A percentile compares a stretch with the other conserved stretches of the same genome.
Evolutionary conservation across 2,329 filamentous ascomycete genomes (phyloP).

Genomic region (Calonectria honghensis): DNA sequence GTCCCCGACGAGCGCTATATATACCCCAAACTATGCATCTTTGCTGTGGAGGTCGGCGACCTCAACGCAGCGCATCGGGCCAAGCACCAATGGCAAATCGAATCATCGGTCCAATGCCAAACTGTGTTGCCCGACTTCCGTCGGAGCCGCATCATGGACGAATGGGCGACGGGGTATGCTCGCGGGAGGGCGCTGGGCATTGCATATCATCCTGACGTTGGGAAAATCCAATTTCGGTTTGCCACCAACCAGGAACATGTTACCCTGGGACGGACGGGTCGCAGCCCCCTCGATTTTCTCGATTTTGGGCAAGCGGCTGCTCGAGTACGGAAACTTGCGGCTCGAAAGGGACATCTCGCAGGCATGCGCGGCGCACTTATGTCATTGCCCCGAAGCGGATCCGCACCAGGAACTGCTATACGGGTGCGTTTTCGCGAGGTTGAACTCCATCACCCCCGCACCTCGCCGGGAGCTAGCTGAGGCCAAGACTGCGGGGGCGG

Average conservation of each 20-base stretch:
- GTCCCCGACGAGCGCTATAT: conserved; percentile 17
- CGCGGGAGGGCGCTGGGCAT: background rate
- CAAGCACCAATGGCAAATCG: background rate
- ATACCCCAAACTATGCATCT: background rate
- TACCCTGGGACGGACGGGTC: background rate
- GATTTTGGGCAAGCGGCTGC: background rate
- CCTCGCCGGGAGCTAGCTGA: background rate
- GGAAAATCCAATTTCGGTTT: background rate
- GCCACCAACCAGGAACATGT: background rate
- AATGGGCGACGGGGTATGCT: background rate
- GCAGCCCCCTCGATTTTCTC: background rate
- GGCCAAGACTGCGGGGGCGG: conserved; percentile 31
- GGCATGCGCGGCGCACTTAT: background rate
- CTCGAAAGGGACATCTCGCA: background rate
- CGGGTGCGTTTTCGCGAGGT: background rate
- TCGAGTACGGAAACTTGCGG: background rate
- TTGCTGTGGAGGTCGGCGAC: background rate
- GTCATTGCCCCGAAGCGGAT: conserved; percentile 30
- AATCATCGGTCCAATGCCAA: background rate
- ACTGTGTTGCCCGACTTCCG: background rate
- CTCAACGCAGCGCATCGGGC: background rate
- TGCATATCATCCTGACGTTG: background rate
- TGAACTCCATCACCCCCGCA: conserved; percentile 22
- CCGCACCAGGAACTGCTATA: conserved; percentile 9
- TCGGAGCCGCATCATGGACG: conserved; percentile 26